A percentile compares a stretch with the other conserved stretches of the same genome.
Evolutionary conservation across 441 rosid genomes (phyloP).

Genomic region (Pelargonium myrrhifolium): DNA sequence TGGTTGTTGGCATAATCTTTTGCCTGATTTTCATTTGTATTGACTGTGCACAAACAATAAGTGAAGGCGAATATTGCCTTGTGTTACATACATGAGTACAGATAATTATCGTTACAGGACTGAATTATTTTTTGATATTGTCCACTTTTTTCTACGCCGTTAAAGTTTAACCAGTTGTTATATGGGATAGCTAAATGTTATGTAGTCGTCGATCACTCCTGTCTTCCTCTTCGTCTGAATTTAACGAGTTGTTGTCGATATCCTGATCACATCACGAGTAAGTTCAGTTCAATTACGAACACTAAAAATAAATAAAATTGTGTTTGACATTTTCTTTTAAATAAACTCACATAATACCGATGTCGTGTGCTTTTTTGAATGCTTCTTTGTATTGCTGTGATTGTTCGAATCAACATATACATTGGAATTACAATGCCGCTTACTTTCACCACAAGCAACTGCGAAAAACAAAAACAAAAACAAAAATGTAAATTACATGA

Average conservation of each 20-base stretch:
- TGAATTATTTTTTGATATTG: neutral
- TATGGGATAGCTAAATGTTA: neutral
- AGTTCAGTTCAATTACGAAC: neutral
- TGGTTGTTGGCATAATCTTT: neutral
- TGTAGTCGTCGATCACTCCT: neutral
- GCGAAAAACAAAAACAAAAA: constrained; percentile 15
- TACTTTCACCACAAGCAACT: constrained; percentile 57
- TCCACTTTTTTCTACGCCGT: neutral
- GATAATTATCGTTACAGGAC: too few relatives aligned
- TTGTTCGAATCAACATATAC: constrained; percentile 46
- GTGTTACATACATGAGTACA: too few relatives aligned
- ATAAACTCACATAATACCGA: constrained; percentile 36
- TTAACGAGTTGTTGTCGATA: neutral
- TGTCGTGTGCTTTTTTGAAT: constrained; percentile 37
- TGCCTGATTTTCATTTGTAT: neutral
- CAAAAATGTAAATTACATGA: neutral
- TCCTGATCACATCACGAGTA: neutral
- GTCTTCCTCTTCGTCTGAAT: neutral
- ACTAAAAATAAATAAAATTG: neutral
- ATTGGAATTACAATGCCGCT: constrained; percentile 71
- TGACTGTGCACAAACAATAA: too few relatives aligned
- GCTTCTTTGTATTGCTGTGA: constrained; percentile 30
- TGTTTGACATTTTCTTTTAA: neutral
- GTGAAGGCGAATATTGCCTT: too few relatives aligned
- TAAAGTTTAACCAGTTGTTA: neutral